These are phyloP conservation scores for Albugo candida DNA, from an alignment of 352 stramenopile genomes.

Conservation along the genomic window DNA sequence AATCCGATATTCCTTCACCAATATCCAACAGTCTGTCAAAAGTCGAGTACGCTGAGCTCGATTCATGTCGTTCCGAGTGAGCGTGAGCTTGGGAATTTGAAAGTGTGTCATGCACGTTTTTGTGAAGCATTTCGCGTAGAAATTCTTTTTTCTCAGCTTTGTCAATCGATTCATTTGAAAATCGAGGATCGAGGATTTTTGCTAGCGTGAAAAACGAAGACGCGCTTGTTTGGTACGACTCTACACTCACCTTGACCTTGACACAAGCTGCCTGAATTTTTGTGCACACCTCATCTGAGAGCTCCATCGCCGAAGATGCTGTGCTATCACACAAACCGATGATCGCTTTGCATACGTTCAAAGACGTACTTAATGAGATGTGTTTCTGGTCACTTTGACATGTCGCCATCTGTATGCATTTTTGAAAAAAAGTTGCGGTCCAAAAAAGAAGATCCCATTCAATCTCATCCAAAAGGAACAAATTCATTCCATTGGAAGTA, in stretches of 20 bases:
- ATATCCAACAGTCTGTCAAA: conserved; percentile 70
- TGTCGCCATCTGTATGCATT: conserved; percentile 60
- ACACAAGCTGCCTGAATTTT: conserved; percentile 60
- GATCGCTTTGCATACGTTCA: conserved; percentile 66
- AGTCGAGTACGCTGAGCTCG: conserved; percentile 50
- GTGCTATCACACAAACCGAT: conserved; percentile 55
- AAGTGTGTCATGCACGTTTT: conserved; percentile 43
- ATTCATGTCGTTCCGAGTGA: conserved; percentile 31
- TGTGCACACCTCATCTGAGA: conserved; percentile 14
- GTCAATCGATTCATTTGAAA: conserved; percentile 62
- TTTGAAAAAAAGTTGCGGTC: conserved; percentile 51
- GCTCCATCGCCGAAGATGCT: conserved; percentile 32
- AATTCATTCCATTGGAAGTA: conserved; percentile 41
- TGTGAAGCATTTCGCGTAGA: conserved; percentile 48
- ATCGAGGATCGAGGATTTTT: conserved; percentile 59
- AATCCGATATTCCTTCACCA: conserved; percentile 54
- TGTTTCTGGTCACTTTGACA: conserved; percentile 61
- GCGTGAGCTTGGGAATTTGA: conserved; percentile 30
- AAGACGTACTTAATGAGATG: conserved; percentile 60
- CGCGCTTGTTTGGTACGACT: conserved; percentile 45
- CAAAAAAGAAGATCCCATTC: conserved; percentile 60
- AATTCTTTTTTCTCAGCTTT: conserved; percentile 61
- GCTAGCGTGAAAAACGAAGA: conserved; percentile 50
- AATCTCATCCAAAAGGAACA: conserved; percentile 56
- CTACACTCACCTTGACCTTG: conserved; percentile 48